These are phyloP conservation scores for Apodospora peruviana DNA, from an alignment of 495 filamentous ascomycete genomes.

Conservation along the genomic window DNA sequence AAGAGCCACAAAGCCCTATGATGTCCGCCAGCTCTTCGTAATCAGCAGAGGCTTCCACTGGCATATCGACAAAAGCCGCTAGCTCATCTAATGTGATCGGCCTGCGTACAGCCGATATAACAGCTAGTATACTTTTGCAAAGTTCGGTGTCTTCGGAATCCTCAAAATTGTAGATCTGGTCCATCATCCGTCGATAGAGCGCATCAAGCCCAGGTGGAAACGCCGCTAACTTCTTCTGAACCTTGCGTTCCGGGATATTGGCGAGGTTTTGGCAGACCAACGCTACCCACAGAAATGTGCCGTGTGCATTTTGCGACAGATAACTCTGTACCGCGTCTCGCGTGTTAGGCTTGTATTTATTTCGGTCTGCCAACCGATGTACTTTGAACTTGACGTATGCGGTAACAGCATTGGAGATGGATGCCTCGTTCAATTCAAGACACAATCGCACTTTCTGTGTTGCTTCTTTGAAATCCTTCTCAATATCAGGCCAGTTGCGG, in stretches of 20 bases:
- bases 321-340: neutral
- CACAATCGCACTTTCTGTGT: constrained; percentile 13
- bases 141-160: neutral
- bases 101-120: constrained; percentile 6
- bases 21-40: constrained; percentile 4
- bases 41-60: neutral
- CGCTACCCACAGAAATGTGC: constrained; percentile 32
- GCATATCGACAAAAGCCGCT: constrained; percentile 1
- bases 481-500: constrained; percentile 30
- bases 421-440: constrained; percentile 26
- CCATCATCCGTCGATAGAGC: constrained; percentile 24
- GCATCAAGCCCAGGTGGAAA: constrained; percentile 14
- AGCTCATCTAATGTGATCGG: constrained; percentile 16
- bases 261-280: constrained; percentile 24
- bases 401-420: too few species aligned
- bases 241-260: too few species aligned
- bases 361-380: constrained; percentile 9
- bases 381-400: constrained; percentile 32
- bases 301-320: constrained; percentile 14
- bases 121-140: constrained; percentile 17
- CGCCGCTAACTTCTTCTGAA: constrained; percentile 7
- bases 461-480: constrained; percentile 17
- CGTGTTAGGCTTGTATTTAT: constrained; percentile 8
- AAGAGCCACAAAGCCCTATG: constrained; percentile 29
- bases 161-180: constrained; percentile 8